phyloP scores from a whole-genome alignment of 208 protist species.

The Leishmania amazonensis region DNA sequence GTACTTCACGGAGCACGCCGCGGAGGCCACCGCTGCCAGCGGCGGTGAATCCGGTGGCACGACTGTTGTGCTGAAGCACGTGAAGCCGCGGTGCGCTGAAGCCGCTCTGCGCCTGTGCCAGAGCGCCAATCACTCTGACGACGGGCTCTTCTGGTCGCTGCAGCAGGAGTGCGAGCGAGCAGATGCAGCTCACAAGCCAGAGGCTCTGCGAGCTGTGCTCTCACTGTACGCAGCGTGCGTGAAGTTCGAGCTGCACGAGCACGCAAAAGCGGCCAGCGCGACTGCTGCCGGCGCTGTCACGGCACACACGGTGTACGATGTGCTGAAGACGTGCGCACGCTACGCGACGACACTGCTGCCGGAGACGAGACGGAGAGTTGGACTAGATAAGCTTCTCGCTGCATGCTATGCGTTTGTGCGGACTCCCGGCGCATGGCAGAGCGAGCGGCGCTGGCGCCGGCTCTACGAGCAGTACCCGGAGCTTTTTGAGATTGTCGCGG shows the following conservation, averaged over 20 bases:
- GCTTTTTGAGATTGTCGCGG: conserved; percentile 16
- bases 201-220: conserved; percentile 14
- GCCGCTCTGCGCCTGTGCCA: conserved; percentile 32
- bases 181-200: background rate
- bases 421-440: background rate
- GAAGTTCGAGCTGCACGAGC: conserved; percentile 31
- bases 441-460: conserved; percentile 19
- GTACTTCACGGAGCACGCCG: conserved; percentile 16
- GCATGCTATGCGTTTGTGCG: conserved; percentile 9
- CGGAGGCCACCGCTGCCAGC: background rate
- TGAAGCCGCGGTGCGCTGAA: conserved; percentile 22
- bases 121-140: conserved; percentile 24
- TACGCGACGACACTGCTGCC: conserved; percentile 13
- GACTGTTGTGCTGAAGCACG: conserved; percentile 22
- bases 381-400: conserved; percentile 14
- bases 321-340: conserved; percentile 23
- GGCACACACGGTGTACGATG: conserved; percentile 6
- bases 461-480: conserved; percentile 25
- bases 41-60: background rate
- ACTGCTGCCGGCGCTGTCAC: conserved; percentile 6
- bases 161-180: background rate
- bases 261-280: conserved; percentile 16
- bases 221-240: conserved; percentile 39
- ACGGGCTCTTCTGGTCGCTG: conserved; percentile 27
- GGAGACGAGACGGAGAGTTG: background rate